Base-by-base conservation (phyloP, 257 asterid species). In the Solanum sejunctum region DNA sequence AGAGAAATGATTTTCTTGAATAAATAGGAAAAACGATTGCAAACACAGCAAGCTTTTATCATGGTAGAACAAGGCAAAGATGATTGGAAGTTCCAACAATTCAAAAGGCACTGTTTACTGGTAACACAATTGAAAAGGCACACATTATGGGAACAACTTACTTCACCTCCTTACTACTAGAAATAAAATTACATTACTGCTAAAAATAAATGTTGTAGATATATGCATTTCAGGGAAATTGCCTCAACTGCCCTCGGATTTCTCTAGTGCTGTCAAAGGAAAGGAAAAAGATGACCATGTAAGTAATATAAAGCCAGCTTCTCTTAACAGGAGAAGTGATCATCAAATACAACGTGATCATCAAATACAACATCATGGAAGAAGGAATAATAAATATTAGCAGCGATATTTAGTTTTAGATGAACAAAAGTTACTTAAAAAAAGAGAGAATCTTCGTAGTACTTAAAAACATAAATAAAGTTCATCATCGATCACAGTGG, bases 161-260 rank as follows among this genome's bases (percentile, higher is more conserved):
- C 26, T 15, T 77, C 49, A 77, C 64, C 26, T 52, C 82, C 36
- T 77, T 51, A 6, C 63, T 49, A 51, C 82, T 49, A 51, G 63
- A 47, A 21, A 26, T 23, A 26, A 1, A 26, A 26, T 26, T 26
- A 26, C 26, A 26, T 26, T 26, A 26, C 26, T 0, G 26, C 26
- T 26, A 26, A 26, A 26, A 26, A 1, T 26, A 26, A 26, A 26
- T n/a, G 32, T 2, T 9, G 3, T 77, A 77, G 26, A 16, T 77
- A 77, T 51, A 77, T 51, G 51, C 82, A 75, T 20, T 77, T 13
- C 47, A 77, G 45, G 9, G 23, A 39, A 61, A 57, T 88, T 56
- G 71, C 88, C 83, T 94, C 92, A 96, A 84, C 88, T 91, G 85
- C 98, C 98, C 87, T 96, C 98, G 0, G 98, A 91, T 89, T 96